Base-by-base conservation (phyloP, 2,329 filamentous ascomycete genomes). In the Magnaporthiopsis poae region DNA sequence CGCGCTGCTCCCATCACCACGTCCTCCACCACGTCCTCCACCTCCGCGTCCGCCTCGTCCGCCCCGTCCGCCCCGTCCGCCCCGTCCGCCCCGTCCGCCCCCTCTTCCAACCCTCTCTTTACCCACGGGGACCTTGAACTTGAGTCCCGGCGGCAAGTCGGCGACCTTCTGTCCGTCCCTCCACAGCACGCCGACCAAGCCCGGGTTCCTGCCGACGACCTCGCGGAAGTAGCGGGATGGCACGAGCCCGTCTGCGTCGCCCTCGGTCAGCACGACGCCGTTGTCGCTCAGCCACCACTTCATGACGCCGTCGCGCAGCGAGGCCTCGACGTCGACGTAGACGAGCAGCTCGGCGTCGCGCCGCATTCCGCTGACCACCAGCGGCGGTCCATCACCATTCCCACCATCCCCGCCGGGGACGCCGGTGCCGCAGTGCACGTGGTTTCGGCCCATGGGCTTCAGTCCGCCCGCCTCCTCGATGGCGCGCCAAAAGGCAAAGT, bases 371-470 rank as follows among this genome's bases (percentile, higher is more conserved):
- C 88, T 92, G 31, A 94, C 84, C 2, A 93, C 90, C 35, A 3
- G 5, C 9, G 8, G 5, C 9, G 8, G 9, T 8, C 35, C 35
- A 36, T 8, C 35, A 12, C 8, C 35, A 8, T 11, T 12, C 35
- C 35, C 35, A 36, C 8, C 35, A 35, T 15, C 60, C 21, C 12
- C 11, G 64, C 78, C 80, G 0, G 90, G 87, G 15, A 93, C 79
- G 0, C 91, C 92, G 7, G 87, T 86, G 2, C 91, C 90, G 74
- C 95, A 96, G 78, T 99, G 95, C 35, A 98, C 89, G 73, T 98
- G 94, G 69, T 90, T 96, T 66, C 95, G 79, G 0, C 81, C 82
- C 95, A 98, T 98, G 67, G 83, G 84, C 71, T 86, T 87, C 67
- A 99, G 78, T 0, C 94, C 93, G 5, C 93, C 93, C 0, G 84